Conservation (phyloP, 352 stramenopile genomes). For the Globisporangium perplexum region DNA sequence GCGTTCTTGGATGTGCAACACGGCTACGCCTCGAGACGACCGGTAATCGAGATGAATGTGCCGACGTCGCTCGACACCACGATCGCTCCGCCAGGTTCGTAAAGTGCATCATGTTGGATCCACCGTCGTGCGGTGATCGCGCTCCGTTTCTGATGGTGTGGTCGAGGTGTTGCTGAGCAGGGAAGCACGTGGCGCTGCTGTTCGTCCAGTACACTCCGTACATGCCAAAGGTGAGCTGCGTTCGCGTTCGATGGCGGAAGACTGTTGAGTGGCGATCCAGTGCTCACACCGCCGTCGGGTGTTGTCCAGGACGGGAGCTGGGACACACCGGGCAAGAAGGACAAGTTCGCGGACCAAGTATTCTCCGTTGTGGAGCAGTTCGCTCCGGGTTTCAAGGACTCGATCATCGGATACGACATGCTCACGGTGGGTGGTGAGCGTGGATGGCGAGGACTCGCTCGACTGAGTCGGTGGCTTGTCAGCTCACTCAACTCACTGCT, state of each 20-base stretch:
- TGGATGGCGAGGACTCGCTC: background rate
- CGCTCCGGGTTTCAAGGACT: conserved; percentile 79
- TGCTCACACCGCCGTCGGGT: background rate
- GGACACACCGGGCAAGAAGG: conserved; percentile 70
- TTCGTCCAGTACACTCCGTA: conserved; percentile 92
- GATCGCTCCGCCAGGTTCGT: conserved; percentile 58
- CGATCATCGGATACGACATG: conserved; percentile 83
- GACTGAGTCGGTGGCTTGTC: too few species aligned
- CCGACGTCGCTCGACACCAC: conserved; percentile 80
- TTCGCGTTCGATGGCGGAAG: too few species aligned
- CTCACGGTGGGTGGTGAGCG: conserved; percentile 42
- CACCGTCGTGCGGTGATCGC: too few species aligned
- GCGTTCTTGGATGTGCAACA: conserved; percentile 80
- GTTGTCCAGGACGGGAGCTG: conserved; percentile 57
- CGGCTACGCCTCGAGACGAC: conserved; percentile 58
- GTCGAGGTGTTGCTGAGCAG: conserved; percentile 18
- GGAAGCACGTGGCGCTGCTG: conserved; percentile 86
- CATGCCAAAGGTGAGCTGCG: conserved; percentile 72
- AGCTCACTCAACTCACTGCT: background rate
- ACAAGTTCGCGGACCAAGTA: conserved; percentile 73
- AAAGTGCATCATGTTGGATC: background rate
- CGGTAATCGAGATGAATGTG: conserved; percentile 91
- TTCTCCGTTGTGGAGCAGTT: conserved; percentile 87
- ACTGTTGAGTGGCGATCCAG: too few species aligned
- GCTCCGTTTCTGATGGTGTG: background rate